A percentile compares a stretch with the other conserved stretches of the same genome.
phyloP scores from a whole-genome alignment of 2,329 filamentous ascomycete species.

The Pyrenophora seminiperda region DNA sequence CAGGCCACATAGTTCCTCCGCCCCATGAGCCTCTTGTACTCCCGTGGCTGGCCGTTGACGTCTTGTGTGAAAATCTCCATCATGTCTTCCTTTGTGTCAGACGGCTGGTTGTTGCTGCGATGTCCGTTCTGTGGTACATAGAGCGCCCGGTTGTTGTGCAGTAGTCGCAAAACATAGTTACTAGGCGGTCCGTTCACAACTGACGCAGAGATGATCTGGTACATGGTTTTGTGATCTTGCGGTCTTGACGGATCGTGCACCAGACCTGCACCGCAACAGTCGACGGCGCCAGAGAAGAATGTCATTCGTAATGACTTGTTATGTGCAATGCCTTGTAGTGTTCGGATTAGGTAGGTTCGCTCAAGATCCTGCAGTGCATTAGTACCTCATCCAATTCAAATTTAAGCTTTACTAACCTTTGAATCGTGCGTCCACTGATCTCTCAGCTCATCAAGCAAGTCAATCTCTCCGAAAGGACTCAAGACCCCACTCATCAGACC shows the following conservation, averaged over 20 bases:
- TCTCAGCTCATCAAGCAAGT: slow-evolving; percentile 89
- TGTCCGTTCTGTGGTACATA: slow-evolving; percentile 92
- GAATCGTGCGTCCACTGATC: slow-evolving; percentile 99
- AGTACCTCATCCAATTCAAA: not conserved
- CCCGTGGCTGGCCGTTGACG: slow-evolving; percentile 78
- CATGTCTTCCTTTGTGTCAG: slow-evolving; percentile 99
- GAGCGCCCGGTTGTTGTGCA: slow-evolving; percentile 92
- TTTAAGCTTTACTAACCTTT: slow-evolving; percentile 62
- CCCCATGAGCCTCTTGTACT: slow-evolving; percentile 91
- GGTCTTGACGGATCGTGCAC: slow-evolving; percentile 93
- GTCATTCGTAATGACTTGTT: slow-evolving; percentile 97
- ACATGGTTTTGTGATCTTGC: slow-evolving; percentile 98
- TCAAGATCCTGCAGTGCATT: slow-evolving; percentile 72
- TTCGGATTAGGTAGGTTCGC: slow-evolving; percentile 93
- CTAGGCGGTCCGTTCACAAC: slow-evolving; percentile 89
- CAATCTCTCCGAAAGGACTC: slow-evolving; percentile 95
- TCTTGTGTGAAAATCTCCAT: slow-evolving; percentile 99
- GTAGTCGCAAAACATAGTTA: slow-evolving; percentile 85
- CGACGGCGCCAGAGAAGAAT: slow-evolving; percentile 91
- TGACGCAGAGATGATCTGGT: slow-evolving; percentile 91
- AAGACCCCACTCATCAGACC: slow-evolving; percentile 95
- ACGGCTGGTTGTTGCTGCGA: slow-evolving; percentile 68
- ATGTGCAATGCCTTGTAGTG: slow-evolving; percentile 90
- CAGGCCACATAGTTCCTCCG: slow-evolving; percentile 90
- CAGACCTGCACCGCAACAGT: slow-evolving; percentile 87